Evolutionary conservation across 768 basidiomycete genomes (phyloP).

Genomic region (Suillus fuscotomentosus): DNA sequence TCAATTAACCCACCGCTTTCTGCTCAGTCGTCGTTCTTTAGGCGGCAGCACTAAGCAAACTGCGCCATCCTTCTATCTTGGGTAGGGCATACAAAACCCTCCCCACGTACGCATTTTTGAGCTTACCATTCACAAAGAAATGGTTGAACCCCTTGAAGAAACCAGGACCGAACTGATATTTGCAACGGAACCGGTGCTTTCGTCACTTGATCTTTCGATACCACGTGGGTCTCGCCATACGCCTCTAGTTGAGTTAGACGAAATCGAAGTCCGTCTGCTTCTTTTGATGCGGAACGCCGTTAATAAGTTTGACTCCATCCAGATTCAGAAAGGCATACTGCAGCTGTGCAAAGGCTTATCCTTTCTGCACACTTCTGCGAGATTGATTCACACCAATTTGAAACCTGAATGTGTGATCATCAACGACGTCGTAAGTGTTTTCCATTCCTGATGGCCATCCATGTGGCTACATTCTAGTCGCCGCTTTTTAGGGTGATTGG

Average conservation of each 20-base stretch:
- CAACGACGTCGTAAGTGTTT: conserved; percentile 71
- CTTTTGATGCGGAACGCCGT: not conserved
- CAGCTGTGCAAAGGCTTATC: conserved; percentile 88
- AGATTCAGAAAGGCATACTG: conserved; percentile 96
- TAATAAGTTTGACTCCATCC: conserved; percentile 10
- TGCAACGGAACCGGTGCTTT: conserved; percentile 87
- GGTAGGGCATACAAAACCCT: conserved; percentile 42
- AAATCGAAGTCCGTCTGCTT: conserved; percentile 73
- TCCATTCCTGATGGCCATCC: conserved; percentile 5
- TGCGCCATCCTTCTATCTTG: conserved; percentile 92
- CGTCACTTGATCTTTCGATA: conserved; percentile 78
- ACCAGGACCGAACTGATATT: conserved; percentile 86
- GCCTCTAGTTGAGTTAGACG: conserved; percentile 82
- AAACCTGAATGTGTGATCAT: conserved; percentile 86
- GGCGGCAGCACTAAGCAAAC: conserved; percentile 80
- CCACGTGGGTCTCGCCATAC: conserved; percentile 56
- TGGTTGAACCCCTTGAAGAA: conserved; percentile 97
- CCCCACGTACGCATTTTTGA: not conserved
- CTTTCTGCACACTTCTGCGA: conserved; percentile 91
- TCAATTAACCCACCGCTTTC: not conserved
- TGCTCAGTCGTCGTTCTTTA: conserved; percentile 27
- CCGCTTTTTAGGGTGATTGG: conserved; percentile 77
- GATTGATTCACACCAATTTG: conserved; percentile 89
- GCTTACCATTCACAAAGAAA: conserved; percentile 52
- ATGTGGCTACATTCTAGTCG: not conserved